A percentile compares a stretch with the other conserved stretches of the same genome.
Conservation (phyloP, 2,329 filamentous ascomycete genomes). For the Pyrenophora graminea region DNA sequence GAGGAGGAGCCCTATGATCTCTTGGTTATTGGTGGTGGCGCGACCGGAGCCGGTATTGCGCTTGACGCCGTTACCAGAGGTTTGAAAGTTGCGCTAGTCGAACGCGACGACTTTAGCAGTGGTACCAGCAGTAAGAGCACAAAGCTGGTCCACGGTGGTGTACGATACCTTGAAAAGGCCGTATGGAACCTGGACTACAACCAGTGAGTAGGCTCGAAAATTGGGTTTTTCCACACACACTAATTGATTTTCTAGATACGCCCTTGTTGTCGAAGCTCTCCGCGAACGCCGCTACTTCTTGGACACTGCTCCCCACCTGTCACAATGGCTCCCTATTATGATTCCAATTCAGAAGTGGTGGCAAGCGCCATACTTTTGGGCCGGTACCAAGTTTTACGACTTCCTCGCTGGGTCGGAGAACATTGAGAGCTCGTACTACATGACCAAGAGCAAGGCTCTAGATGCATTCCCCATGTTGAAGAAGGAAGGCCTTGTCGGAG, state of each 20-base stretch:
- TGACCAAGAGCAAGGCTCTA: conserved; percentile 82
- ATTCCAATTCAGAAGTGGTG: conserved; percentile 82
- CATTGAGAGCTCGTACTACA: conserved; percentile 86
- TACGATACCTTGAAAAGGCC: conserved; percentile 84
- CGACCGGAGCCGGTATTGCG: conserved; percentile 79
- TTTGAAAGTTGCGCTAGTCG: conserved; percentile 77
- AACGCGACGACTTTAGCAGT: conserved; percentile 80
- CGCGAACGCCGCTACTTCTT: conserved; percentile 83
- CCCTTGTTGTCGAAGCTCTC: conserved; percentile 79
- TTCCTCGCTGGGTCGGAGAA: conserved; percentile 83
- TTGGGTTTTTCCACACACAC: not conserved
- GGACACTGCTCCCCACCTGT: conserved; percentile 80
- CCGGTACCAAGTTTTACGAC: conserved; percentile 80
- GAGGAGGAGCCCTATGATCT: conserved; percentile 70
- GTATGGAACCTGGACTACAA: conserved; percentile 84
- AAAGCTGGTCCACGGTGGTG: conserved; percentile 83
- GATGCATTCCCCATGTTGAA: conserved; percentile 90
- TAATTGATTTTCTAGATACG: conserved; percentile 51
- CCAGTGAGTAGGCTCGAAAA: conserved; percentile 57
- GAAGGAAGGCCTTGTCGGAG: conserved; percentile 75
- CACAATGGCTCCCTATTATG: conserved; percentile 80
- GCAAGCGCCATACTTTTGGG: conserved; percentile 81
- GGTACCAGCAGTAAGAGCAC: conserved; percentile 87
- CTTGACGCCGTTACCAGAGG: conserved; percentile 80
- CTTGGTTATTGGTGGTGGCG: conserved; percentile 77